Base-by-base conservation (phyloP, 1,139 yeast genomes). In the Hanseniaspora sp. region DNA sequence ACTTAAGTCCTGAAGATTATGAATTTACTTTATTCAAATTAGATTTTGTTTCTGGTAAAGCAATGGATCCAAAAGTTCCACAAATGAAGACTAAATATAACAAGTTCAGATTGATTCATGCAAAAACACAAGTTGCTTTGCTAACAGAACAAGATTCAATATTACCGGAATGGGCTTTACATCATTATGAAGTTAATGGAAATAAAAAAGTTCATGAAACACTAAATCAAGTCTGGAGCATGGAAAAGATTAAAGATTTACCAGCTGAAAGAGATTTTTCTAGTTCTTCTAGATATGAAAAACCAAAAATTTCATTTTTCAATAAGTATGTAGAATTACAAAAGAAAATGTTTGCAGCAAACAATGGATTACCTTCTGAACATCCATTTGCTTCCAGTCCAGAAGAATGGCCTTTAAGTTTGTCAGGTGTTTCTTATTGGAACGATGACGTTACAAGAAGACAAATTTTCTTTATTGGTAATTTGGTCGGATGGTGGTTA, bases 381-480 rank as follows among this genome's bases (percentile, higher is more conserved):
- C 99, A 92, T 69, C 99, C 99, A 51, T 94, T 86, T 72, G 96
- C 97, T 8, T 86, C 96, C 5, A 83, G 82, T 59, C 99, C 99
- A 5, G 79, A 82, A 59, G 73, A 84, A 7, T 92, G 99, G 99
- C 98, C 98, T n/a, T 76, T 86, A 61, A 78, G 94, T 47, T 70
- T 84, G 55, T 79, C 86, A 13, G 99, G 99, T 61, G 96, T 92
- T 34, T 87, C 96, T 1, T 92, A 92, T 76, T 92, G 97, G 96
- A 88, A 95, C 47, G 82, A 86, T 58, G 80, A 80, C 58, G 74
- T 71, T 3, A 68, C 74, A 30, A 78, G 74, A 60, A 74, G 73
- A 63, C 98, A 94, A 70, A 88, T 92, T 56, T 94, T 83, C 70
- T 86, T 92, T 69, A 73, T 84, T 56, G 98, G 98, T 59, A 92